phyloP scores from a whole-genome alignment of 169 alveolate genomes.

The Perkinsus chesapeaki region DNA sequence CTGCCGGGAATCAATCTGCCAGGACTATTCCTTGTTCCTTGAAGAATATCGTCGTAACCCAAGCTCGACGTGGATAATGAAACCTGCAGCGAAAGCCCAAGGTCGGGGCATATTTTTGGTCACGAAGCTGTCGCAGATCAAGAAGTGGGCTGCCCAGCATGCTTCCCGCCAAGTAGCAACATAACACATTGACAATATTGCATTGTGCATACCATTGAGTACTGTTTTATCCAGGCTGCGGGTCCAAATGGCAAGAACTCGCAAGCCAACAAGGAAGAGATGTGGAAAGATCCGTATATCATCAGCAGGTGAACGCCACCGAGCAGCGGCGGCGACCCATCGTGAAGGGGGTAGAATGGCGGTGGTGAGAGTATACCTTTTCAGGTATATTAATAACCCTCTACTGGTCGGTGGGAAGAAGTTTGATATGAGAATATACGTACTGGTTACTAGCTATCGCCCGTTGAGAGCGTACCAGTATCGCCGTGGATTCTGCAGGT shows the following conservation, averaged over 20 bases:
- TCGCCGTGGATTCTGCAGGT: slow-evolving; percentile 72
- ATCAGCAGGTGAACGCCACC: background rate
- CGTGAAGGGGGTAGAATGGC: too few species aligned
- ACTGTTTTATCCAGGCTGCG: too few species aligned
- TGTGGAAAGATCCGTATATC: background rate
- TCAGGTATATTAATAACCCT: slow-evolving; percentile 76
- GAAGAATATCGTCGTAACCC: slow-evolving; percentile 75
- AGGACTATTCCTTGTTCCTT: slow-evolving; percentile 82
- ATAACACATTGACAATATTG: too few species aligned
- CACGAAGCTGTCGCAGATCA: slow-evolving; percentile 66
- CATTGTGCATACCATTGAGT: too few species aligned
- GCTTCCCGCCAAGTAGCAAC: background rate
- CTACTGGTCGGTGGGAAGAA: slow-evolving; percentile 87
- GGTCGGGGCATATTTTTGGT: slow-evolving; percentile 89
- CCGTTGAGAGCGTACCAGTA: slow-evolving; percentile 79
- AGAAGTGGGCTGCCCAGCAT: slow-evolving; percentile 59
- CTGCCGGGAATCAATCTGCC: slow-evolving; percentile 53
- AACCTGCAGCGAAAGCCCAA: slow-evolving; percentile 81
- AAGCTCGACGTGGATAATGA: slow-evolving; percentile 82
- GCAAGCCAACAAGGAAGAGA: background rate
- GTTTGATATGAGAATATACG: slow-evolving; percentile 87
- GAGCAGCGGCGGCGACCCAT: too few species aligned
- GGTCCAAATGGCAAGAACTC: background rate
- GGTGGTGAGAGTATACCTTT: slow-evolving; percentile 31
- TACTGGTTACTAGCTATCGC: slow-evolving; percentile 71